Percentiles rank a stretch among this genome's conserved stretches.
These are phyloP conservation scores for Coemansia sp. DNA, from an alignment of 192 early-diverging fungal genomes.

Conservation along the genomic window DNA sequence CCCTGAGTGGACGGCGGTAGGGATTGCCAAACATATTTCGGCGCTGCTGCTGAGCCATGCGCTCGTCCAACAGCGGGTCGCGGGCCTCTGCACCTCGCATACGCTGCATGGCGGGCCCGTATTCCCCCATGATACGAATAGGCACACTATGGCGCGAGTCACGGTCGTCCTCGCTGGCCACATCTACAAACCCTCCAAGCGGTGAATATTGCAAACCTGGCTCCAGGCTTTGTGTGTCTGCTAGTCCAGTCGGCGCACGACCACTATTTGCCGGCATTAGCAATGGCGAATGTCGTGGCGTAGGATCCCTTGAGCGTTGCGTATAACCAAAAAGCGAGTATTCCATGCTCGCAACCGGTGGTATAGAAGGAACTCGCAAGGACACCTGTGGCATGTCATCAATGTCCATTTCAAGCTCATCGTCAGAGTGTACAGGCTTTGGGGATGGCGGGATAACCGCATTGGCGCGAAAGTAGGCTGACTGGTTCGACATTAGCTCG, in stretches of 20 bases:
- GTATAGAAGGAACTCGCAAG: slow-evolving; percentile 15
- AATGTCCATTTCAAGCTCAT: slow-evolving; percentile 13
- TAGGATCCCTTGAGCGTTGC: background rate
- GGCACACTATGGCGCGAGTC: slow-evolving; percentile 65
- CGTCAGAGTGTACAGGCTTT: background rate
- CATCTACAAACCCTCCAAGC: slow-evolving; percentile 41
- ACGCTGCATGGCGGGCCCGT: slow-evolving; percentile 59
- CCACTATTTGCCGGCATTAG: background rate
- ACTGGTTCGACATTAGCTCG: slow-evolving; percentile 45
- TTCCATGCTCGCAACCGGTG: slow-evolving; percentile 49
- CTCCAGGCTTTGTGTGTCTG: slow-evolving; percentile 17
- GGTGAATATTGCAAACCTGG: slow-evolving; percentile 31
- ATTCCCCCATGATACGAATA: slow-evolving; percentile 72
- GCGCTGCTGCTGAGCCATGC: slow-evolving; percentile 54
- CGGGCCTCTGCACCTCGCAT: slow-evolving; percentile 58
- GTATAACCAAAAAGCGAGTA: slow-evolving; percentile 36
- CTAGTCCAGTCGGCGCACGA: background rate
- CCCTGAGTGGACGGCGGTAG: slow-evolving; percentile 59
- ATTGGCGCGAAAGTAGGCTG: slow-evolving; percentile 42
- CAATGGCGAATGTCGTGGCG: background rate
- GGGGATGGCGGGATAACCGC: slow-evolving; percentile 33
- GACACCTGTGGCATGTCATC: slow-evolving; percentile 10
- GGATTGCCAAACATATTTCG: slow-evolving; percentile 79
- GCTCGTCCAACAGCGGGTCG: slow-evolving; percentile 68
- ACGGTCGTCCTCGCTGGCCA: slow-evolving; percentile 55